phyloP scores from a whole-genome alignment of 805 yeast species.

The Metschnikowia dekortorum region DNA sequence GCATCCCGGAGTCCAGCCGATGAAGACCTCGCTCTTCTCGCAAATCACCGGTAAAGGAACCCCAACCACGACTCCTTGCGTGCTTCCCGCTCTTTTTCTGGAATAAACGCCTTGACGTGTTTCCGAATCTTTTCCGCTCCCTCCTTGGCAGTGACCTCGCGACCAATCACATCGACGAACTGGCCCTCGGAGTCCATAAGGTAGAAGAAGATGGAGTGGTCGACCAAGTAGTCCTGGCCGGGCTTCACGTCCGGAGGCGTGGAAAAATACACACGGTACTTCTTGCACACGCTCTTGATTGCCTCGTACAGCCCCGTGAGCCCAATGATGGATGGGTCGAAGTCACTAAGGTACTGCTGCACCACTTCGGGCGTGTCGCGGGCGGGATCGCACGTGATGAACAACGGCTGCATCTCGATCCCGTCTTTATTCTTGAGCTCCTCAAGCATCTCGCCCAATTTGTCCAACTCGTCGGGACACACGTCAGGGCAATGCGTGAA shows the following conservation, averaged over 20 bases:
- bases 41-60: slow-evolving; percentile 36
- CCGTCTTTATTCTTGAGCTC: slow-evolving; percentile 51
- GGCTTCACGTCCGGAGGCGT: slow-evolving; percentile 93
- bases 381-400: slow-evolving; percentile 96
- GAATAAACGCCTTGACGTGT: slow-evolving; percentile 72
- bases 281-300: slow-evolving; percentile 79
- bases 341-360: slow-evolving; percentile 78
- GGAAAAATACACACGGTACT: slow-evolving; percentile 92
- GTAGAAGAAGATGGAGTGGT: slow-evolving; percentile 95
- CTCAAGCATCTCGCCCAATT: slow-evolving; percentile 69
- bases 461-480: slow-evolving; percentile 96
- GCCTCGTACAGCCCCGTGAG: slow-evolving; percentile 88
- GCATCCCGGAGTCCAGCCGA: too few relatives aligned
- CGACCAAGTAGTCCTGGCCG: slow-evolving; percentile 94
- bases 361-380: slow-evolving; percentile 86
- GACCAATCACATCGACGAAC: slow-evolving; percentile 90
- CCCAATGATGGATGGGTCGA: slow-evolving; percentile 86
- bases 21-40: too few relatives aligned
- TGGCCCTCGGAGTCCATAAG: slow-evolving; percentile 98
- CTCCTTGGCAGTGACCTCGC: slow-evolving; percentile 75
- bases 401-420: slow-evolving; percentile 73
- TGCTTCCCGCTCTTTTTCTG: slow-evolving; percentile 63
- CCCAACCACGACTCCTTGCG: slow-evolving; percentile 59
- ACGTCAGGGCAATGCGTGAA: slow-evolving; percentile 98
- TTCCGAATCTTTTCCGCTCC: slow-evolving; percentile 74